Conservation (phyloP, 371 early-diverging fungal species). For the Chytridium lagenaria region DNA sequence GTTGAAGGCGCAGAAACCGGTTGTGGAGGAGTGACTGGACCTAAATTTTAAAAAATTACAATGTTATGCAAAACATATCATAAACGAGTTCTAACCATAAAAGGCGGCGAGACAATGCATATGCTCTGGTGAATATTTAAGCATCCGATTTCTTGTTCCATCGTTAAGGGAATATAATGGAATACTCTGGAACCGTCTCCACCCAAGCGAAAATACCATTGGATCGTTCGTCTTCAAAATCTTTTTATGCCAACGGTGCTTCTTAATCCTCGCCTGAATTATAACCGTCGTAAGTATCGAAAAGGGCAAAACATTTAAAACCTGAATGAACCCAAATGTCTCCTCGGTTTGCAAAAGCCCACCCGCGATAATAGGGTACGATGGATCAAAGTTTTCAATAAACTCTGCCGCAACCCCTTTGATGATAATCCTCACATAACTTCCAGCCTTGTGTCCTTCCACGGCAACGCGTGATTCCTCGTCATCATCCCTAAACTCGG, state of each 20-base stretch:
- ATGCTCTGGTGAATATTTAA: conserved; percentile 99
- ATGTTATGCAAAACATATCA: conserved; percentile 5
- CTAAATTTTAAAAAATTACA: conserved; percentile 15
- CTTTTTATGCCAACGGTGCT: conserved; percentile 97
- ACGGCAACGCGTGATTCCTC: conserved; percentile 75
- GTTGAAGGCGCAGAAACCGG: conserved; percentile 94
- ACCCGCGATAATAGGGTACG: conserved; percentile 88
- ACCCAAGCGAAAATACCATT: conserved; percentile 96
- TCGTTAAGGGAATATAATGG: conserved; percentile 95
- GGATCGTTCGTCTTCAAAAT: conserved; percentile 98
- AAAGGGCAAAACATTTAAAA: conserved; percentile 15
- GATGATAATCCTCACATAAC: conserved; percentile 90
- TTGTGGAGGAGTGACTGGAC: conserved; percentile 85
- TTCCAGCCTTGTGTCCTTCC: conserved; percentile 89
- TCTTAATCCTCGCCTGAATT: conserved; percentile 85
- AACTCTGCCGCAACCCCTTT: conserved; percentile 93
- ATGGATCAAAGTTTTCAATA: conserved; percentile 86
- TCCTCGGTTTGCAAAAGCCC: conserved; percentile 88
- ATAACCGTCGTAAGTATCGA: neutral
- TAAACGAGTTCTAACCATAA: conserved; percentile 69
- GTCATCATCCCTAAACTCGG: conserved; percentile 88
- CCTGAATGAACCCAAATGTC: conserved; percentile 89
- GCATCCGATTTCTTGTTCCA: conserved; percentile 93
- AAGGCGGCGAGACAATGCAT: conserved; percentile 98
- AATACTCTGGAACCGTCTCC: conserved; percentile 97